These are phyloP conservation scores for Rhodosporidiobolus odoratus DNA, from an alignment of 768 basidiomycete species.

Conservation along the genomic window DNA sequence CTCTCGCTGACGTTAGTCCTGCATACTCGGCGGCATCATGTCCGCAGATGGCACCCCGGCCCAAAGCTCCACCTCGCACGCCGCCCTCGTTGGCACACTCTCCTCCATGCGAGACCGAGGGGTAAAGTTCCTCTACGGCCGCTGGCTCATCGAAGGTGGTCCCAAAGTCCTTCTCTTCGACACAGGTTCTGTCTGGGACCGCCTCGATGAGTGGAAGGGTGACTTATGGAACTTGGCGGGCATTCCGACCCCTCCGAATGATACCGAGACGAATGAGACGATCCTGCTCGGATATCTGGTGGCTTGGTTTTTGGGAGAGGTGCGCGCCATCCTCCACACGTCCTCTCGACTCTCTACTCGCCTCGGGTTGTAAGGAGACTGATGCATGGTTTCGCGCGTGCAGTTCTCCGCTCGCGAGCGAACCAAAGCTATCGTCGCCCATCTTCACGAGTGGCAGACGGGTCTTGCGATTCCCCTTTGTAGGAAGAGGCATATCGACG, in stretches of 20 bases:
- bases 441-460: conserved; percentile 99
- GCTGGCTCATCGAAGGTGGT: conserved; percentile 97
- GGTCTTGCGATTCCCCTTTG: conserved; percentile 57
- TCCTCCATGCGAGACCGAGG: conserved; percentile 81
- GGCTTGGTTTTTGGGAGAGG: conserved; percentile 99
- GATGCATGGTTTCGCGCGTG: background rate
- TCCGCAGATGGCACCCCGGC: conserved; percentile 19
- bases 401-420: conserved; percentile 78
- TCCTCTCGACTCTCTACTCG: conserved; percentile 30
- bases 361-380: background rate
- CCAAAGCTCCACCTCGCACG: conserved; percentile 34
- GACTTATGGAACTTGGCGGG: conserved; percentile 98
- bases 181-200: conserved; percentile 76
- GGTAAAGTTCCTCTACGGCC: conserved; percentile 88
- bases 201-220: conserved; percentile 96
- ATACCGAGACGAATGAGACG: conserved; percentile 96
- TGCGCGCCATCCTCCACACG: conserved; percentile 50
- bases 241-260: conserved; percentile 91
- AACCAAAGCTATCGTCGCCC: conserved; percentile 80
- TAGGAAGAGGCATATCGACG: conserved; percentile 92
- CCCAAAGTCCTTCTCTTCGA: conserved; percentile 94
- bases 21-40: too few relatives aligned
- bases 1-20: background rate
- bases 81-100: conserved; percentile 65
- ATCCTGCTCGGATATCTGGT: conserved; percentile 96